Evolutionary conservation across 176 grass and related monocot species (phyloP).

Genomic region (Stipa capillata): DNA sequence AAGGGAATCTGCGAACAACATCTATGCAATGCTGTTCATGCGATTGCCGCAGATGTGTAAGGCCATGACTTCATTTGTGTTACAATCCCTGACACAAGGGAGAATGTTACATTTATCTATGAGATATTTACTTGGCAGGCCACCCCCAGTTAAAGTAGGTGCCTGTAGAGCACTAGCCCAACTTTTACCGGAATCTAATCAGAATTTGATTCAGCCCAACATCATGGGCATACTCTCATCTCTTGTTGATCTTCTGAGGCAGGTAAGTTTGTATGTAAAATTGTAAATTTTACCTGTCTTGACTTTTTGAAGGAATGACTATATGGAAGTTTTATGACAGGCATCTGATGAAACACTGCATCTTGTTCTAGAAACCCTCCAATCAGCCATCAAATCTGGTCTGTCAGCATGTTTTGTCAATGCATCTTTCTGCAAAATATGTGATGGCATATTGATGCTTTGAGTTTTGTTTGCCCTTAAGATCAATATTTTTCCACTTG

Average conservation of each 20-base stretch:
- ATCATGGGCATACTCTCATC: slow-evolving; percentile 77
- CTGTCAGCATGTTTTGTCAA: slow-evolving; percentile 7
- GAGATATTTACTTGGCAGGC: slow-evolving; percentile 42
- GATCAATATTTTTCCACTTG: slow-evolving; percentile 12
- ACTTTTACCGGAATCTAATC: slow-evolving; percentile 55
- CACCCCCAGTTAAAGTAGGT: slow-evolving; percentile 93
- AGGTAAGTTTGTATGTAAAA: slow-evolving; percentile 45
- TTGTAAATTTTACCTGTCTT: slow-evolving; percentile 14
- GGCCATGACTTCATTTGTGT: slow-evolving; percentile 10
- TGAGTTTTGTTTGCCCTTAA: not conserved
- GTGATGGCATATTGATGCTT: not conserved
- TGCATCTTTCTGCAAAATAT: slow-evolving; percentile 17
- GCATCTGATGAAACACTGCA: slow-evolving; percentile 90
- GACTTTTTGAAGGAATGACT: slow-evolving; percentile 3
- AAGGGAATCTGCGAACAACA: slow-evolving; percentile 61
- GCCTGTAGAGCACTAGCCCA: slow-evolving; percentile 74
- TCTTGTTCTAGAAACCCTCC: slow-evolving; percentile 96
- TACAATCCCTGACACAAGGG: slow-evolving; percentile 15
- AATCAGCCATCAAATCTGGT: slow-evolving; percentile 79
- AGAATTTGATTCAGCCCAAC: slow-evolving; percentile 37
- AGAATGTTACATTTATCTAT: slow-evolving; percentile 17
- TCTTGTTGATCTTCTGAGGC: slow-evolving; percentile 69
- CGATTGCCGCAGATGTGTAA: slow-evolving; percentile 85
- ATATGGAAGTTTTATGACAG: slow-evolving; percentile 34
- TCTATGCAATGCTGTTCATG: slow-evolving; percentile 58